These are phyloP conservation scores for Triticum urartu DNA, from an alignment of 176 grass and related monocot species.

Conservation along the genomic window DNA sequence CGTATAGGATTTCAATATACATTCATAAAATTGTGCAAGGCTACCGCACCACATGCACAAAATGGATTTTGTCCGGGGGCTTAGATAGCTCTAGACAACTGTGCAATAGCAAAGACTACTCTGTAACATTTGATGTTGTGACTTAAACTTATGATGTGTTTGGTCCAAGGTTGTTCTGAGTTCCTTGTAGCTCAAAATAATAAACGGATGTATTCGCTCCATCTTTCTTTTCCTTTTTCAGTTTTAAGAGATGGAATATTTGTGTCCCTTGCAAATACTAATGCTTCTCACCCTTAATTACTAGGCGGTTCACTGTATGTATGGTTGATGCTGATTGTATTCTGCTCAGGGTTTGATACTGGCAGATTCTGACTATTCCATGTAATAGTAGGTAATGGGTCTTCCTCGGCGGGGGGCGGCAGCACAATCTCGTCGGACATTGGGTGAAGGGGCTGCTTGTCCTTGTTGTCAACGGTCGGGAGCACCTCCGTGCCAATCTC, in stretches of 20 bases:
- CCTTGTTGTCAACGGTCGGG: too few species aligned
- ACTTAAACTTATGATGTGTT: background rate
- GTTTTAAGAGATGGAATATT: background rate
- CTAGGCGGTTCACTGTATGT: background rate
- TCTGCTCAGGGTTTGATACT: background rate
- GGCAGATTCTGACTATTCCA: slow-evolving; percentile 25
- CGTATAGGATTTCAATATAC: too few species aligned
- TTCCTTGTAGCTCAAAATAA: background rate
- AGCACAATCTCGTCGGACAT: too few species aligned
- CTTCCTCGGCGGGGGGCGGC: too few species aligned
- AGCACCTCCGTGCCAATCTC: too few species aligned
- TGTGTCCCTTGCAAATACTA: background rate
- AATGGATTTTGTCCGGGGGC: too few species aligned
- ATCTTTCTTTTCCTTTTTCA: background rate
- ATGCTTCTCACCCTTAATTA: background rate
- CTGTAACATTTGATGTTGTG: too few species aligned
- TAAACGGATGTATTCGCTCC: background rate
- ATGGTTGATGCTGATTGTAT: slow-evolving; percentile 14
- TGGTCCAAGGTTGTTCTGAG: background rate
- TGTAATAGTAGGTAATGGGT: slow-evolving; percentile 38
- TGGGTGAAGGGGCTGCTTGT: too few species aligned
- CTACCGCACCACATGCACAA: too few species aligned
- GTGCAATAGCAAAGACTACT: too few species aligned
- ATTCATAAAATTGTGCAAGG: too few species aligned
- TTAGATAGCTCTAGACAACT: too few species aligned